Conservation (phyloP, 2,329 filamentous ascomycete species). For the Zasmidium cellare region DNA sequence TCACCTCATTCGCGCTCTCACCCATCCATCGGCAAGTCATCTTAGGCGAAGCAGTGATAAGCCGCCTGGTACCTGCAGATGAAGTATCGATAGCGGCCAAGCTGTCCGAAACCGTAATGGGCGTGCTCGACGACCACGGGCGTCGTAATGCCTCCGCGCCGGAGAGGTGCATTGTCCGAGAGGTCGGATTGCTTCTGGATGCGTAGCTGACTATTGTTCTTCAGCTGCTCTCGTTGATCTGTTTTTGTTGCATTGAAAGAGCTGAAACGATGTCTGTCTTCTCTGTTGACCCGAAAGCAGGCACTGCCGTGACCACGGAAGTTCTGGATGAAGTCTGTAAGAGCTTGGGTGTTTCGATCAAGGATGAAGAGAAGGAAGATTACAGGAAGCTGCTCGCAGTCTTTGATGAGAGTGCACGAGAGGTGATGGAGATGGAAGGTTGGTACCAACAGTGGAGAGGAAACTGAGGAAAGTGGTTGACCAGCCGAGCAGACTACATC, state of each 20-base stretch:
- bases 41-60: conserved; percentile 6
- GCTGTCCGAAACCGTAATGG: neutral
- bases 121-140: too few species aligned
- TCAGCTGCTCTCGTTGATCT: too few species aligned
- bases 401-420: conserved; percentile 40
- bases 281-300: conserved; percentile 34
- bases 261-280: conserved; percentile 39
- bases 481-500: conserved; percentile 29
- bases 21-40: neutral
- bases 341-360: conserved; percentile 35
- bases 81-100: neutral
- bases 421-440: conserved; percentile 39
- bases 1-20: neutral
- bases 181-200: neutral
- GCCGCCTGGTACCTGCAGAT: conserved; percentile 4
- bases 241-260: neutral
- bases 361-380: conserved; percentile 39
- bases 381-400: conserved; percentile 40
- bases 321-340: conserved; percentile 36
- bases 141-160: too few species aligned
- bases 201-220: neutral
- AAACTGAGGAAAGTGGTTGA: neutral
- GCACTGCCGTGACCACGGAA: conserved; percentile 36
- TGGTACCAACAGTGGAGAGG: too few species aligned
- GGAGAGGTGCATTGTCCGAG: neutral